Percentiles rank a stretch among this genome's conserved stretches.
Evolutionary conservation across 2,329 filamentous ascomycete species (phyloP).

Genomic region (Trichoderma oligosporum): DNA sequence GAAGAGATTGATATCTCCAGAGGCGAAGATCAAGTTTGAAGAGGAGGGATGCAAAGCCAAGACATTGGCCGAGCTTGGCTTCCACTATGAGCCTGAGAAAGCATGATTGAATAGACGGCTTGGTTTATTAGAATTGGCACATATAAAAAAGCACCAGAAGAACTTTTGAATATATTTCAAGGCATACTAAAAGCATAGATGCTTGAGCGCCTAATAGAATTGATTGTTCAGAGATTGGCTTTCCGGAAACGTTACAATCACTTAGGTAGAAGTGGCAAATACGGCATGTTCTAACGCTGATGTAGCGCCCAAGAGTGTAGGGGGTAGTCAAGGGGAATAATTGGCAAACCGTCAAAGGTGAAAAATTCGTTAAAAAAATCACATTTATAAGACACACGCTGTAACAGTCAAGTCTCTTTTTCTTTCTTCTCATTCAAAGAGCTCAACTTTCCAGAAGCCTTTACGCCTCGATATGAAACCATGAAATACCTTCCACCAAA

Average conservation of each 20-base stretch:
- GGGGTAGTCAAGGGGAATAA: neutral
- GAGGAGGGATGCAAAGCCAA: slow-evolving; percentile 60
- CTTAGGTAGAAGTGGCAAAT: no score
- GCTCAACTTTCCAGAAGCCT: slow-evolving; percentile 36
- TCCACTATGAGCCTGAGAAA: slow-evolving; percentile 45
- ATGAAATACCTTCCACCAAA: slow-evolving; percentile 30
- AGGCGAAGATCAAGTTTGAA: slow-evolving; percentile 70
- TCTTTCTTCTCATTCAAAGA: slow-evolving; percentile 32
- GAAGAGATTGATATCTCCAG: slow-evolving; percentile 63
- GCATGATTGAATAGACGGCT: neutral
- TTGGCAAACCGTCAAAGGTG: neutral
- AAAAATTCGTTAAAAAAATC: slow-evolving; percentile 12
- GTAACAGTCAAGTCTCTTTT: slow-evolving; percentile 32
- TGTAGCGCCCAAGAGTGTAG: no score
- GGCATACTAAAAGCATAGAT: neutral
- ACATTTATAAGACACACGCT: slow-evolving; percentile 17
- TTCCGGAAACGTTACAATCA: no score
- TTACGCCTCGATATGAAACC: slow-evolving; percentile 39
- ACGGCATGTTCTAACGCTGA: no score
- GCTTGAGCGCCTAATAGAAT: neutral
- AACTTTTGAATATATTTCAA: neutral
- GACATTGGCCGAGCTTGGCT: slow-evolving; percentile 69
- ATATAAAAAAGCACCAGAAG: neutral
- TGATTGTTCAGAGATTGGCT: neutral
- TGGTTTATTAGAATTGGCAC: neutral